These are phyloP conservation scores for Mycena vitilis DNA, from an alignment of 768 basidiomycete genomes.

Conservation along the genomic window DNA sequence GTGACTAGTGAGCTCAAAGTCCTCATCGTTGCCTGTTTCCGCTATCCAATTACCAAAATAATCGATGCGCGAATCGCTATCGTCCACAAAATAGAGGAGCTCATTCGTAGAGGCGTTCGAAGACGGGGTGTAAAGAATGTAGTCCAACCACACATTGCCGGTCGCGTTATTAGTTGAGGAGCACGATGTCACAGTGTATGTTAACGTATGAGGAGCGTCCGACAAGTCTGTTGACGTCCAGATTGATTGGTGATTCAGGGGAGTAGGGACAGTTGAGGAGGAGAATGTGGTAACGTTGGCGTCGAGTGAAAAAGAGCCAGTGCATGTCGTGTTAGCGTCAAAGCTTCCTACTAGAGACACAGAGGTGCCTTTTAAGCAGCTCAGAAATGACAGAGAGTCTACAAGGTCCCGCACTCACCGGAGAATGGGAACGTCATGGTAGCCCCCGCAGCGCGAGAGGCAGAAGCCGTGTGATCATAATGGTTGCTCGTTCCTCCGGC, in stretches of 20 bases:
- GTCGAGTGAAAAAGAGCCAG: conserved; percentile 37
- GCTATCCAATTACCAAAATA: conserved; percentile 37
- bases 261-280: conserved; percentile 23
- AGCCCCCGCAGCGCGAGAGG: conserved; percentile 34
- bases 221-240: conserved; percentile 33
- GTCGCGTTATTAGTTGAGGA: conserved; percentile 15
- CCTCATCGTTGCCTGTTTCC: conserved; percentile 26
- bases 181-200: conserved; percentile 38
- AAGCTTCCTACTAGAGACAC: conserved; percentile 34
- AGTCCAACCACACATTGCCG: conserved; percentile 39
- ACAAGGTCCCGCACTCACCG: conserved; percentile 28
- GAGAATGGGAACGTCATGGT: conserved; percentile 38
- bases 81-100: conserved; percentile 38
- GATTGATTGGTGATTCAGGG: conserved; percentile 36
- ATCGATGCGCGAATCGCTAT: conserved; percentile 31
- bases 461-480: conserved; percentile 38
- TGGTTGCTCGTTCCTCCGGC: conserved; percentile 21
- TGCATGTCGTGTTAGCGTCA: conserved; percentile 36
- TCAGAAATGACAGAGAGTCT: background rate
- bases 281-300: conserved; percentile 31
- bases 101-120: conserved; percentile 31
- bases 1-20: conserved; percentile 37
- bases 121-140: conserved; percentile 40
- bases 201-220: conserved; percentile 39
- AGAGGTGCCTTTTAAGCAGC: conserved; percentile 34